These are phyloP conservation scores for Citrullus colocynthis DNA, from an alignment of 306 rosid genomes.

Conservation along the genomic window DNA sequence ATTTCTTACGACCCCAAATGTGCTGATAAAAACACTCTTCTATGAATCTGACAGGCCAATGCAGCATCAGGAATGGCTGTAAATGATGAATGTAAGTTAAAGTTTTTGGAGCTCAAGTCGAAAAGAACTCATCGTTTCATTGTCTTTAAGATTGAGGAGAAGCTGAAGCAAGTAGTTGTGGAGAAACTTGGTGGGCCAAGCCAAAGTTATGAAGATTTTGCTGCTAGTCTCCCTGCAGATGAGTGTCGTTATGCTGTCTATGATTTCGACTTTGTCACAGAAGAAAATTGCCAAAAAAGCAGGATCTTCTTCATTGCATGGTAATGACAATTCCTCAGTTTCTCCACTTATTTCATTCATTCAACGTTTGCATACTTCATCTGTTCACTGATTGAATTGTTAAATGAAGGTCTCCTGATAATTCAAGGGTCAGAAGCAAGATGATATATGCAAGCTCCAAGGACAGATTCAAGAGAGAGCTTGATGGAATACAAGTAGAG, in stretches of 20 bases:
- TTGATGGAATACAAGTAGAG: constrained; percentile 59
- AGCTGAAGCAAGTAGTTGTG: constrained; percentile 55
- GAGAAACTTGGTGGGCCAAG: constrained; percentile 58
- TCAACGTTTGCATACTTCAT: background rate
- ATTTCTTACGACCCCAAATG: background rate
- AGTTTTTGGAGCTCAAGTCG: constrained; percentile 53
- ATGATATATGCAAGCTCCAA: constrained; percentile 39
- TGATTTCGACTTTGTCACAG: constrained; percentile 54
- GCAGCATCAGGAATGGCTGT: constrained; percentile 64
- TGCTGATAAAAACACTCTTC: background rate
- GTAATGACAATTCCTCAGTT: constrained; percentile 13
- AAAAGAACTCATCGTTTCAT: constrained; percentile 49
- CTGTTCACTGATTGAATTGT: constrained; percentile 1
- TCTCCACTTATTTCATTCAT: background rate
- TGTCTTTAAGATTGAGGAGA: constrained; percentile 51
- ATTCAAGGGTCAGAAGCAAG: constrained; percentile 25
- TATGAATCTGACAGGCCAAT: constrained; percentile 30
- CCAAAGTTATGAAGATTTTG: constrained; percentile 43
- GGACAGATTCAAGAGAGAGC: constrained; percentile 37
- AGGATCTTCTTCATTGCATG: constrained; percentile 58
- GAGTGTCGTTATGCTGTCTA: constrained; percentile 70
- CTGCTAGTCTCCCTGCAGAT: constrained; percentile 52
- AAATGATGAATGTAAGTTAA: constrained; percentile 53
- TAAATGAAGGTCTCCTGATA: constrained; percentile 52
- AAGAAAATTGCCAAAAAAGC: constrained; percentile 57